Conservation (phyloP, 2,329 filamentous ascomycete species). For the Penicillium hesseltinei region DNA sequence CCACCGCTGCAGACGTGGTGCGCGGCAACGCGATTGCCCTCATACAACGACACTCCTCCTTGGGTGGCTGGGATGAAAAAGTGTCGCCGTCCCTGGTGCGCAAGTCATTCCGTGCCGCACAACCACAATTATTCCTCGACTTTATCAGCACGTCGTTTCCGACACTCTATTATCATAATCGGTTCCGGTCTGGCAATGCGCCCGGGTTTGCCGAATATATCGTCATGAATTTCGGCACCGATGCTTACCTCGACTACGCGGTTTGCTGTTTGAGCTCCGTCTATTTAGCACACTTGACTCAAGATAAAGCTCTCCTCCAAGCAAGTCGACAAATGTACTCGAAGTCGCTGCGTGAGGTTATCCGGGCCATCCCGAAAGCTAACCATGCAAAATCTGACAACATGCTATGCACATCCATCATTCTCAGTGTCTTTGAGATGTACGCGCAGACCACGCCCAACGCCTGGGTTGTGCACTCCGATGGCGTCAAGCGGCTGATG, state of each 20-base stretch:
- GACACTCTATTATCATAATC: conserved; percentile 30
- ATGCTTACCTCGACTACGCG: conserved; percentile 27
- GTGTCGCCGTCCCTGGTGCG: conserved; percentile 24
- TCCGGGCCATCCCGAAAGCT: conserved; percentile 27
- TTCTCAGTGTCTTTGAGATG: conserved; percentile 43
- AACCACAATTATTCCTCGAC: conserved; percentile 25
- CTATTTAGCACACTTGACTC: conserved; percentile 26
- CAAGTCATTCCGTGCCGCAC: conserved; percentile 20
- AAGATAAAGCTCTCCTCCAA: conserved; percentile 22
- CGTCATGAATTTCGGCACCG: conserved; percentile 22
- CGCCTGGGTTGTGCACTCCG: conserved; percentile 39
- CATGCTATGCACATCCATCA: conserved; percentile 37
- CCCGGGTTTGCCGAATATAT: conserved; percentile 27
- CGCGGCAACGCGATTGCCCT: conserved; percentile 27
- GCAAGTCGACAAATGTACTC: conserved; percentile 34
- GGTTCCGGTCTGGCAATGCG: conserved; percentile 24
- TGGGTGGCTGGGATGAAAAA: conserved; percentile 20
- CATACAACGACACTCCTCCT: conserved; percentile 23
- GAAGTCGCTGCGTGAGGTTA: conserved; percentile 31
- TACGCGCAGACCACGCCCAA: conserved; percentile 37
- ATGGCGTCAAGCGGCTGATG: conserved; percentile 39
- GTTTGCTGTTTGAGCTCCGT: conserved; percentile 29
- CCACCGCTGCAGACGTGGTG: conserved; percentile 16
- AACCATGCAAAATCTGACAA: conserved; percentile 32
- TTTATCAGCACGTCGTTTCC: conserved; percentile 31